These are phyloP conservation scores for Batrachochytrium dendrobatidis DNA, from an alignment of 371 early-diverging fungal genomes.

Conservation along the genomic window DNA sequence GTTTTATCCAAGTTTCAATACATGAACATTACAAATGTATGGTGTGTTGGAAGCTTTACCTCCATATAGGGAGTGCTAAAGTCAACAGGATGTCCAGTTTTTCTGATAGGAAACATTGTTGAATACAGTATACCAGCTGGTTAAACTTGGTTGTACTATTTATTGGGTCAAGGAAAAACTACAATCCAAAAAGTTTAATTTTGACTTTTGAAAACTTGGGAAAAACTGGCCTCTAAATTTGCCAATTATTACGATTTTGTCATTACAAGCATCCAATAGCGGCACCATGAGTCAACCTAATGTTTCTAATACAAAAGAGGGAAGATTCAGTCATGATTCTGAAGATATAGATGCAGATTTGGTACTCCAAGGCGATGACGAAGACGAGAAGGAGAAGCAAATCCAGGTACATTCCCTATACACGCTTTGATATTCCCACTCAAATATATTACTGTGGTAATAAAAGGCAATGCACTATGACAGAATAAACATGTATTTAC, in stretches of 20 bases:
- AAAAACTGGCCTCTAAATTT: not conserved
- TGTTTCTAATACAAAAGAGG: not conserved
- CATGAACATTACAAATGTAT: not conserved
- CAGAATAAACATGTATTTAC: not conserved
- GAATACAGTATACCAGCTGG: too few relatives aligned
- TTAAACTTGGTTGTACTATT: too few relatives aligned
- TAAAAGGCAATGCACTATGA: not conserved
- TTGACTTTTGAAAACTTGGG: not conserved
- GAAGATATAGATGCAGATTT: not conserved
- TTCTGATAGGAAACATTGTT: too few relatives aligned
- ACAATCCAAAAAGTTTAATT: not conserved
- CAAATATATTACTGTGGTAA: not conserved
- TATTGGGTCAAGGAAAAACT: not conserved
- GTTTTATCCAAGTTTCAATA: not conserved
- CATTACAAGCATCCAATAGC: not conserved
- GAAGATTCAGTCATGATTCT: not conserved
- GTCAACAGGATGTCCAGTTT: too few relatives aligned
- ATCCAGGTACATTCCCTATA: not conserved
- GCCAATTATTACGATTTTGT: not conserved
- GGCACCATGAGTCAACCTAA: not conserved
- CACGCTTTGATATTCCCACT: not conserved
- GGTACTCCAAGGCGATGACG: conserved; percentile 1
- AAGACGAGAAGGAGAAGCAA: not conserved
- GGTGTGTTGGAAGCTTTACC: too few relatives aligned
- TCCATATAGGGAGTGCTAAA: too few relatives aligned